Evolutionary conservation across 305 asterid species (phyloP).

Genomic region (Fraxinus floribunda): DNA sequence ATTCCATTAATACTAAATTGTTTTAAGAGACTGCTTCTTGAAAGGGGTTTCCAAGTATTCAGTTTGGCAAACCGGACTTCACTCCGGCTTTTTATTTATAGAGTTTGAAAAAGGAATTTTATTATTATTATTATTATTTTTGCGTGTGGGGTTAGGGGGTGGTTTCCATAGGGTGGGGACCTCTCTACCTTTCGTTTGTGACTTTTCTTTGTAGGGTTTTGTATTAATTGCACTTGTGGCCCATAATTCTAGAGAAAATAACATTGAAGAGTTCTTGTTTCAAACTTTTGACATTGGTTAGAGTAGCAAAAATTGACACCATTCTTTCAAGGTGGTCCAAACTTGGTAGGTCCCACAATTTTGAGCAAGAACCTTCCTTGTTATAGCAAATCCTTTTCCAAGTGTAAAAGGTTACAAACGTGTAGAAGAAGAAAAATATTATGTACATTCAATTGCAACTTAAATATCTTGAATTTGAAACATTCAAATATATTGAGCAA

Average conservation of each 20-base stretch:
- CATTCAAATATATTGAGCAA: too few species aligned
- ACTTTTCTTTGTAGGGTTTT: background rate
- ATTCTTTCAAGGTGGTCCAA: background rate
- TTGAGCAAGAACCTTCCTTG: background rate
- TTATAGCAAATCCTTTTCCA: background rate
- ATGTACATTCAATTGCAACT: background rate
- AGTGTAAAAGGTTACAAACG: background rate
- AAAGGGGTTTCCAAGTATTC: conserved; percentile 12
- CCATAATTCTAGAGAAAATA: background rate
- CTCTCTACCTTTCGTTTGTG: background rate
- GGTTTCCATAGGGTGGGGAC: too few species aligned
- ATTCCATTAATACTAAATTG: conserved; percentile 19
- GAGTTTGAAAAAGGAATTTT: background rate
- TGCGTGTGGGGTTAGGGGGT: background rate
- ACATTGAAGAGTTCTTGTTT: background rate
- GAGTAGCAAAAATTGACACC: background rate
- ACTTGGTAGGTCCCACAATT: background rate
- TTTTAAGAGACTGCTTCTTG: background rate
- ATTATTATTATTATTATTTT: too few species aligned
- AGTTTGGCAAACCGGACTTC: conserved; percentile 39
- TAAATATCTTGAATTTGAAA: too few species aligned
- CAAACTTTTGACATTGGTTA: background rate
- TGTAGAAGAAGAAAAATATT: background rate
- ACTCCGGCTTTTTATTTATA: conserved; percentile 35
- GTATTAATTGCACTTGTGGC: background rate